phyloP scores from a whole-genome alignment of 2,329 filamentous ascomycete species.

The Tolypocladium capitatum region DNA sequence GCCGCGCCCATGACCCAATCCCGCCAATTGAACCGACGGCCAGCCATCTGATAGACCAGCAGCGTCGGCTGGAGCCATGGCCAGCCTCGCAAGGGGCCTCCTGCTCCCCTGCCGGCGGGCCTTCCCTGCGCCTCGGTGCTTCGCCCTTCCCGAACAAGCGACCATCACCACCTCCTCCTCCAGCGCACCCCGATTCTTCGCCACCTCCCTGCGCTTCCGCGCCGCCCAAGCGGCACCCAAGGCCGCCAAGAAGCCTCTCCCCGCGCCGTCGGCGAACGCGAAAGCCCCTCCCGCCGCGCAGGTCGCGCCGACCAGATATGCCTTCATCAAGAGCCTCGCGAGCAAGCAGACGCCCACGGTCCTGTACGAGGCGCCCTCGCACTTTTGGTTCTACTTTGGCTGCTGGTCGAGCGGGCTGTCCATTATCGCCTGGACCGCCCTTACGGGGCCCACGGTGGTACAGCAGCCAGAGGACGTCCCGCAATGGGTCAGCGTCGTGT shows the following conservation, averaged over 20 bases:
- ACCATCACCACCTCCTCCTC: conserved; percentile 3
- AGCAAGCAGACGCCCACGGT: conserved; percentile 40
- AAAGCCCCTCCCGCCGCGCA: not conserved
- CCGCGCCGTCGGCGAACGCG: conserved; percentile 1
- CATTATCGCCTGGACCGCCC: conserved; percentile 20
- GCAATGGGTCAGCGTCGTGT: conserved; percentile 43
- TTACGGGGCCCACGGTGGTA: conserved; percentile 20
- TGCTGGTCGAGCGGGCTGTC: conserved; percentile 41
- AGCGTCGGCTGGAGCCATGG: conserved; percentile 11
- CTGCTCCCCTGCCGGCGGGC: conserved; percentile 13
- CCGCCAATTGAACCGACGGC: not conserved
- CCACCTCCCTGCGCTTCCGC: conserved; percentile 12
- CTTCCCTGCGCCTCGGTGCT: conserved; percentile 7
- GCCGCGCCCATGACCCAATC: not conserved
- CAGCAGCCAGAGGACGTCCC: conserved; percentile 34
- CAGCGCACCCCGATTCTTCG: conserved; percentile 15
- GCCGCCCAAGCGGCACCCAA: conserved; percentile 8
- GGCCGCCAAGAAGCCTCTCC: conserved; percentile 4
- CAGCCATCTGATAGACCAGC: not conserved
- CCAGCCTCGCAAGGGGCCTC: conserved; percentile 18
- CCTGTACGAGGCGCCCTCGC: conserved; percentile 52
- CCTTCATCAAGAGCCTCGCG: conserved; percentile 42
- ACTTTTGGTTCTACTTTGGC: conserved; percentile 47
- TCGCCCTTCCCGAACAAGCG: conserved; percentile 9
- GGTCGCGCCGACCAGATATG: conserved; percentile 19